phyloP scores from a whole-genome alignment of 345 rosid genomes.

The Populus deltoides region DNA sequence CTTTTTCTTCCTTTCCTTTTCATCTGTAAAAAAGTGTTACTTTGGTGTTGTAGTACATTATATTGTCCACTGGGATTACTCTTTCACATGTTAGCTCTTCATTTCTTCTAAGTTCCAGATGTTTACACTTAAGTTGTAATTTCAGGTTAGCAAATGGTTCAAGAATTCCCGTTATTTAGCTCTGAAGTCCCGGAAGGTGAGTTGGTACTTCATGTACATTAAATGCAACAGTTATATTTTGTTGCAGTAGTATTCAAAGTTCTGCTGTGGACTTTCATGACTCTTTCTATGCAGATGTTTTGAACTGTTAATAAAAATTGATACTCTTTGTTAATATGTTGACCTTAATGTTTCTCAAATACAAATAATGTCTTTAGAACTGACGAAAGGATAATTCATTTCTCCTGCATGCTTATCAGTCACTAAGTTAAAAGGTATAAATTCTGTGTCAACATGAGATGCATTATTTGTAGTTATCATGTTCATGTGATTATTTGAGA shows the following conservation, averaged over 20 bases:
- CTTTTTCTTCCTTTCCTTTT: neutral
- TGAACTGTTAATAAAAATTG: neutral
- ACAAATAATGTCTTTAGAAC: neutral
- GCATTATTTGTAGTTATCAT: neutral
- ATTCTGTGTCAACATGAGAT: neutral
- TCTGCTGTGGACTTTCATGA: neutral
- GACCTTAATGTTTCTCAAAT: neutral
- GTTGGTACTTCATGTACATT: neutral
- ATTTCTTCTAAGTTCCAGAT: constrained; percentile 4
- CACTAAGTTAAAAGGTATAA: neutral
- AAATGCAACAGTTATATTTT: neutral
- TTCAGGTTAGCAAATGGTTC: constrained; percentile 97
- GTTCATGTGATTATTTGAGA: neutral
- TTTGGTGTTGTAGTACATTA: neutral
- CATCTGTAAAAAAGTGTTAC: neutral
- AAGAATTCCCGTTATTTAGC: constrained; percentile 89
- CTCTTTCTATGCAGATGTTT: neutral
- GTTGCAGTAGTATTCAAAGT: neutral
- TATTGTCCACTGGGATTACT: neutral
- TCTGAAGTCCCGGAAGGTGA: constrained; percentile 77
- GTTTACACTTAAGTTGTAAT: constrained; percentile 22
- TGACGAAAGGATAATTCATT: neutral
- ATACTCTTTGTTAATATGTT: neutral
- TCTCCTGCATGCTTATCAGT: neutral
- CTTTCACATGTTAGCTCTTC: neutral